phyloP scores from a whole-genome alignment of 2,329 filamentous ascomycete genomes.

The Graphilbum fragrans region DNA sequence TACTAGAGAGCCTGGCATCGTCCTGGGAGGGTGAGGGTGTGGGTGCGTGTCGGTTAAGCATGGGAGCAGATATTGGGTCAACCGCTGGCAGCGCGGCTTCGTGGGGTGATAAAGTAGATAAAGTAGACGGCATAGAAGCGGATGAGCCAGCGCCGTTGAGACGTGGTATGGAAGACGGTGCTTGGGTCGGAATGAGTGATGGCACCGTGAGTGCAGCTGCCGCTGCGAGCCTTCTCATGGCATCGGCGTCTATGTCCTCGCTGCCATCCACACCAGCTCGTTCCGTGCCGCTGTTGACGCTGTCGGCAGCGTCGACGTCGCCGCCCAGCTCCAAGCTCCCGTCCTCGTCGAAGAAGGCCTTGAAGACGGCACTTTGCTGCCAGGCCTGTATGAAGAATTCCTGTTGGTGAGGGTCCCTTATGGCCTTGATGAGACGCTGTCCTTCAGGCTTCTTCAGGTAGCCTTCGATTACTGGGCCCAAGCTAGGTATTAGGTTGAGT shows the following conservation, averaged over 20 bases:
- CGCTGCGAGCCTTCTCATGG: neutral
- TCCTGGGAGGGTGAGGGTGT: conserved; percentile 11
- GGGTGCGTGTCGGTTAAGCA: conserved; percentile 5
- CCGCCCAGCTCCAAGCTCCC: neutral
- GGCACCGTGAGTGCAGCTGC: neutral
- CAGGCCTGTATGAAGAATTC: conserved; percentile 22
- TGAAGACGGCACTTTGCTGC: conserved; percentile 23
- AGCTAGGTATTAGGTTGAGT: conserved; percentile 21
- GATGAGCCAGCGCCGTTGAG: too few relatives aligned
- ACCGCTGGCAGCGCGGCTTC: too few relatives aligned
- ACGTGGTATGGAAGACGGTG: too few relatives aligned
- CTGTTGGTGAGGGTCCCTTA: conserved; percentile 23
- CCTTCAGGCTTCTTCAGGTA: conserved; percentile 19
- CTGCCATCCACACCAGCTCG: neutral
- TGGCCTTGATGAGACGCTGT: conserved; percentile 16
- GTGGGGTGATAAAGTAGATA: too few relatives aligned
- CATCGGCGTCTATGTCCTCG: neutral
- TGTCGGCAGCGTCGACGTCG: neutral
- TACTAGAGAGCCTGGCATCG: neutral
- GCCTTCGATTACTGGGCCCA: conserved; percentile 22
- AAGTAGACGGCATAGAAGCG: too few relatives aligned
- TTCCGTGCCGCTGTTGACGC: neutral
- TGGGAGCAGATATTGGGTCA: conserved; percentile 1
- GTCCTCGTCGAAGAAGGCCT: conserved; percentile 17
- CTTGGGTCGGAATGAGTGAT: neutral